These are phyloP conservation scores for Huntiella omanensis DNA, from an alignment of 2,329 filamentous ascomycete species.

Conservation along the genomic window DNA sequence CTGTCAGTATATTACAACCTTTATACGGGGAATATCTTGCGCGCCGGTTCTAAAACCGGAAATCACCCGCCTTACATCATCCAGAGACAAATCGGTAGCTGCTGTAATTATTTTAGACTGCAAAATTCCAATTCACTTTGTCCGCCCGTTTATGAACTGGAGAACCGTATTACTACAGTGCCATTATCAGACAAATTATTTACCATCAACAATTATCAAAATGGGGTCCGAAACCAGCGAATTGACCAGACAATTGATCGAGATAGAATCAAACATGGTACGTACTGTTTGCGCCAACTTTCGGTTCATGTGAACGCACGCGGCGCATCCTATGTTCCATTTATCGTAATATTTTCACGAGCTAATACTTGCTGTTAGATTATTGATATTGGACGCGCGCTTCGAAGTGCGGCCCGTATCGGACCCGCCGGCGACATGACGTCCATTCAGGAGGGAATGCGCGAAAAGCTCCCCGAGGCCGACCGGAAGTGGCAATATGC, in stretches of 20 bases:
- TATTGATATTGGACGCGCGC: conserved; percentile 7
- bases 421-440: conserved; percentile 10
- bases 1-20: too few species aligned
- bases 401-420: conserved; percentile 8
- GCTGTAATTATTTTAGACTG: too few species aligned
- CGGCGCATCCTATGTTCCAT: neutral
- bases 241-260: conserved; percentile 4
- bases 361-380: conserved; percentile 1
- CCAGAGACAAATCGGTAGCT: too few species aligned
- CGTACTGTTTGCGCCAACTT: neutral
- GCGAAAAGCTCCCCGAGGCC: conserved; percentile 27
- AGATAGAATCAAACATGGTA: conserved; percentile 9
- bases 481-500: conserved; percentile 31
- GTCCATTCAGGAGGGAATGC: conserved; percentile 15
- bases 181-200: too few species aligned
- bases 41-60: too few species aligned
- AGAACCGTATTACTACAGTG: too few species aligned
- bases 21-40: too few species aligned
- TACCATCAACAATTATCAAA: neutral
- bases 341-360: neutral
- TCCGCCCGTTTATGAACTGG: neutral
- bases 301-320: too few species aligned
- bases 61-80: too few species aligned
- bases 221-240: conserved; percentile 3
- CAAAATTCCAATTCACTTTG: neutral